A percentile compares a stretch with the other conserved stretches of the same genome.
Evolutionary conservation across 768 basidiomycete genomes (phyloP).

Genomic region (Naganishia vishniacii): DNA sequence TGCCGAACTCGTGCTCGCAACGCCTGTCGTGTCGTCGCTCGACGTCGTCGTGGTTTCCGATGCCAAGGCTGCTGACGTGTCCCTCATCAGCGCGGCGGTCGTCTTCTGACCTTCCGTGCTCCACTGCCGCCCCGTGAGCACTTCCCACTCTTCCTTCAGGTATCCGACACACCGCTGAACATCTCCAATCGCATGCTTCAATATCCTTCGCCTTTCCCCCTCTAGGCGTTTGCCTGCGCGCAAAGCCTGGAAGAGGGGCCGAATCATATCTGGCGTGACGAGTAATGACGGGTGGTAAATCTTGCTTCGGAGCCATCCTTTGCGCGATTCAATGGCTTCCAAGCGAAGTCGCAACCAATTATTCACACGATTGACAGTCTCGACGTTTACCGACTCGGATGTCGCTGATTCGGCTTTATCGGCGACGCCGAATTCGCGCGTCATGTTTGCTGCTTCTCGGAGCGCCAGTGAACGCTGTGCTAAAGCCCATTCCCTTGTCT

Average conservation of each 20-base stretch:
- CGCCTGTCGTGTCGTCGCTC: too few species aligned
- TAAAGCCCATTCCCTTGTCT: neutral
- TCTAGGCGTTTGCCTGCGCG: slow-evolving; percentile 5
- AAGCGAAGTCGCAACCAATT: neutral
- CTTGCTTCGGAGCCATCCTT: slow-evolving; percentile 12
- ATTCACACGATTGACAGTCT: neutral
- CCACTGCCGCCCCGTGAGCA: slow-evolving; percentile 14
- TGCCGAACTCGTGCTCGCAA: neutral
- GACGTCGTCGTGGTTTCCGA: too few species aligned
- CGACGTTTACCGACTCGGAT: neutral
- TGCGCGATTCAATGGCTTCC: slow-evolving; percentile 2
- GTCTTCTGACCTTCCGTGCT: neutral
- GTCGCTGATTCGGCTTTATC: neutral
- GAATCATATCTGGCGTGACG: neutral
- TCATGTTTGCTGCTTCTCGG: neutral
- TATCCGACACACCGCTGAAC: slow-evolving; percentile 1
- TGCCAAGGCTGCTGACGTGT: too few species aligned
- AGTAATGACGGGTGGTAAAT: slow-evolving; percentile 10
- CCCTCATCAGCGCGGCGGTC: neutral
- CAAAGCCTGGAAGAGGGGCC: slow-evolving; percentile 2
- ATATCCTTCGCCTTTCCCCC: neutral
- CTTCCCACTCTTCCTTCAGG: slow-evolving; percentile 21
- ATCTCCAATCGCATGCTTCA: neutral
- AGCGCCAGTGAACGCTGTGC: slow-evolving; percentile 1
- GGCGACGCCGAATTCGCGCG: neutral